Evolutionary conservation across 1,284 basidiomycete species (phyloP).

Genomic region (Grifola frondosa): DNA sequence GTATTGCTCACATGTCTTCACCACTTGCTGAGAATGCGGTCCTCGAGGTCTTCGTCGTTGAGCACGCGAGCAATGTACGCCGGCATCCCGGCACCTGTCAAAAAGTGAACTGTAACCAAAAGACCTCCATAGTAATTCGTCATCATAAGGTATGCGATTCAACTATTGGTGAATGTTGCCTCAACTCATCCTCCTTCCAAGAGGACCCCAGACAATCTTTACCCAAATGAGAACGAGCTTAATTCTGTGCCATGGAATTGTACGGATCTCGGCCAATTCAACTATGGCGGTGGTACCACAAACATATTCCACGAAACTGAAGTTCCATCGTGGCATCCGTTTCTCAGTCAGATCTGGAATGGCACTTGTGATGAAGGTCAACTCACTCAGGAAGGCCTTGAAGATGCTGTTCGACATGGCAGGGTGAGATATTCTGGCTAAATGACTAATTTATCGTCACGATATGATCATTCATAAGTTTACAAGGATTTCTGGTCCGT

Average conservation of each 20-base stretch:
- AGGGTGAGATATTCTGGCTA: slow-evolving; percentile 33
- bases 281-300: slow-evolving; percentile 35
- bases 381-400: slow-evolving; percentile 47
- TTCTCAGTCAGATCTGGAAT: slow-evolving; percentile 50
- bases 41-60: too few species aligned
- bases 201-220: slow-evolving; percentile 48
- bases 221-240: slow-evolving; percentile 45
- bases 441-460: too few species aligned
- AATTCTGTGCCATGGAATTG: slow-evolving; percentile 46
- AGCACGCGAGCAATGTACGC: too few species aligned
- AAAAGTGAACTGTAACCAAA: too few species aligned
- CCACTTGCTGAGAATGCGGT: too few species aligned
- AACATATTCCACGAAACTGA: slow-evolving; percentile 40
- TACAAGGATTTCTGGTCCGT: slow-evolving; percentile 56
- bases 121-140: too few species aligned
- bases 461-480: too few species aligned
- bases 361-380: slow-evolving; percentile 56
- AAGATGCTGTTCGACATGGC: slow-evolving; percentile 50
- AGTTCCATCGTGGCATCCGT: slow-evolving; percentile 46
- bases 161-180: neutral
- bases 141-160: slow-evolving; percentile 41
- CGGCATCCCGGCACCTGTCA: too few species aligned
- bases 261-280: slow-evolving; percentile 35
- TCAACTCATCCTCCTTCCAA: slow-evolving; percentile 13
- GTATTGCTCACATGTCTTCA: too few species aligned